Evolutionary conservation across 305 asterid species (phyloP), one percentile per base, ranked within the genome.

Genomic region (Fraxinus platypoda): DNA sequence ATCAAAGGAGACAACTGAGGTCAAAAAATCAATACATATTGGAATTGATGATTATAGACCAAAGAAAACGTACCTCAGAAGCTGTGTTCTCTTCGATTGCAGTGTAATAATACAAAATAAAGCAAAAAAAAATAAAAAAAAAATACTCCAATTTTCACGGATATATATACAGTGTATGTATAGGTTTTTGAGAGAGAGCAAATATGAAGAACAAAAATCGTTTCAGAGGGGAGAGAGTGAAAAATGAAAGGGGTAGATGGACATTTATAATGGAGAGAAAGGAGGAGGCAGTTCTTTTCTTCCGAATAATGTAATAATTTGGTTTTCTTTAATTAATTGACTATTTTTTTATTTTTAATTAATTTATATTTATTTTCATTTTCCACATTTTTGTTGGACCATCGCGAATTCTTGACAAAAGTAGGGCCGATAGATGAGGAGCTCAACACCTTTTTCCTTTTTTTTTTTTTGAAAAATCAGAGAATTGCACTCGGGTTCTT

Each of bases 31-130:
- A 73, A 80, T n/a, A 41, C 21, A 66, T 52, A 75, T 81, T 72
- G 85, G 34, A 87, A 87, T 76, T 83, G 86, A 72, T 57, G 73
- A 49, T 49, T 30, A 76, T 82, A 54, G 49, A 75, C 79, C 41
- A 76, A 74, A 87, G 62, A 71, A 83, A 84, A 86, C 97, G 90
- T 88, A 94, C 94, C 90, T 83, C 83, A 81, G 88, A 89, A 91
- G 92, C 86, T 80, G 87, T 70, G 77, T 77, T 74, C 78, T 62
- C 87, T 78, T 90, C 81, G 85, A 84, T 84, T 86, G 89, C 87
- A 85, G 90, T 83, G 88, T 82, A 84, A 81, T 75, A 79, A 86
- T 84, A 17, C 77, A 57, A 82, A 83, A 82, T 37, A 49, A 70
- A 75, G 81, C 13, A 76, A 74, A 28, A 72, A 38, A 7, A 35